Evolutionary conservation across 2,329 filamentous ascomycete species (phyloP).

Genomic region (Graphilbum ipis-grandicollis): DNA sequence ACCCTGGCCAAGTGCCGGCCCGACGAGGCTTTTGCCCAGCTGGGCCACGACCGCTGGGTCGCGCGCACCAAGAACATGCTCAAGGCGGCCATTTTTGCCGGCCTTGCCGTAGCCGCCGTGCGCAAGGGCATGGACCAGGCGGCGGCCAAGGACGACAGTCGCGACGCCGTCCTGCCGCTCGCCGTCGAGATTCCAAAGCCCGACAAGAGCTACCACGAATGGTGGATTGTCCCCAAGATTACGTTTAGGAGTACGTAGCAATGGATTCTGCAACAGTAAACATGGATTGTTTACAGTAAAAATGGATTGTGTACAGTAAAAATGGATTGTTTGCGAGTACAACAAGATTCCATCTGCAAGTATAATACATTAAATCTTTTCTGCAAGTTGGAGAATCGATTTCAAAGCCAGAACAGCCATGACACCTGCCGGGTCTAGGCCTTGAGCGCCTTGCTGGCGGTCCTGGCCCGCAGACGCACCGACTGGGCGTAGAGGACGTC

Average conservation of each 20-base stretch:
- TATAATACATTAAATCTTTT: too few relatives aligned
- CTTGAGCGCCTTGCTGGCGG: constrained; percentile 20
- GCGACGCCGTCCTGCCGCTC: constrained; percentile 17
- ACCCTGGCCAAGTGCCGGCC: constrained; percentile 32
- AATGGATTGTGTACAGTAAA: too few relatives aligned
- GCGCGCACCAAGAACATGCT: constrained; percentile 40
- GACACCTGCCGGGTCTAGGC: not conserved
- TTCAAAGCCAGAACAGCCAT: too few relatives aligned
- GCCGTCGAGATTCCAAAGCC: constrained; percentile 33
- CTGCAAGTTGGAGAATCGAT: too few relatives aligned
- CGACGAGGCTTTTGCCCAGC: constrained; percentile 27
- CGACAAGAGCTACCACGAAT: constrained; percentile 41
- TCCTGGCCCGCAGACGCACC: constrained; percentile 39
- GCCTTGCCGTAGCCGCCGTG: constrained; percentile 43
- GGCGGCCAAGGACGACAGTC: not conserved
- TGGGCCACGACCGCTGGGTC: constrained; percentile 40
- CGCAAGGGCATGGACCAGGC: constrained; percentile 31
- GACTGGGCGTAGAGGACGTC: constrained; percentile 83
- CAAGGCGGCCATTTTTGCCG: constrained; percentile 53
- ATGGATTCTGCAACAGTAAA: too few relatives aligned
- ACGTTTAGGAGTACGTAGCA: too few relatives aligned
- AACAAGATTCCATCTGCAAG: too few relatives aligned
- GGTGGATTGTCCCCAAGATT: constrained; percentile 45
- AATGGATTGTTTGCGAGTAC: too few relatives aligned
- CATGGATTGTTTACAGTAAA: too few relatives aligned